Evolutionary conservation across 192 early-diverging fungal genomes (phyloP), one percentile per base, ranked within the genome.

Genomic region (Linnemannia zychae): DNA sequence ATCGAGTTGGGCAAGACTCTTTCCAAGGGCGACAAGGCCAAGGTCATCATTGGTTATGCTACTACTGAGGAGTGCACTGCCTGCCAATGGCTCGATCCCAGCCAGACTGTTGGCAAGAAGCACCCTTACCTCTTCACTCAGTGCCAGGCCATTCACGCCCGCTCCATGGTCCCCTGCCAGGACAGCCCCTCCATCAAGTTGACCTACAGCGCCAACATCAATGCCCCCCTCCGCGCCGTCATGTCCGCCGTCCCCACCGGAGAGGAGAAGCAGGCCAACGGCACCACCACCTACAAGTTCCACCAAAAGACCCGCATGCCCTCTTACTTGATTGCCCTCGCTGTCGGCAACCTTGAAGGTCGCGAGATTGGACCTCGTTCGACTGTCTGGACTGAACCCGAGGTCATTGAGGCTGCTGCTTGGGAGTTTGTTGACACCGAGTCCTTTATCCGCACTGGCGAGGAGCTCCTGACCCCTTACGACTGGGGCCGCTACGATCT

Each of bases 81-180:
- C 33, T 89, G 95, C 28, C 98, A 99, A 90, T 99, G 97, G 90
- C 90, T 99, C 79, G 91, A 91, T 46, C 96, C 97, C 2, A 95
- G 93, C 77, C 99, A 99, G 89, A 99, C 99, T 11, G 92, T 96
- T 38, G 99, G 99, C 53, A 96, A 97, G 88, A 90, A 93, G 75
- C 90, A 97, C 76, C 99, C 99, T 28, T 99, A 99, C 84, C 88
- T 99, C 57, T 99, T 99, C 87, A 96, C 97, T 50, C 98, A 99
- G 88, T 98, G 99, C 90, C 95, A 99, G 88, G 93, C 92, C 33
- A 99, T 99, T 78, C 97, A 99, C 75, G 99, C 97, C 15, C 94
- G 99, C 65, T 94, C 95, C 60, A 81, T 99, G 73, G 79, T 96
- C 17, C 99, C 99, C 33, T 97, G 96, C 84, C 96, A 97, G 91